Evolutionary conservation across 768 basidiomycete species (phyloP), one percentile per base, ranked within the genome.

Genomic region (Termitomyces sp.): DNA sequence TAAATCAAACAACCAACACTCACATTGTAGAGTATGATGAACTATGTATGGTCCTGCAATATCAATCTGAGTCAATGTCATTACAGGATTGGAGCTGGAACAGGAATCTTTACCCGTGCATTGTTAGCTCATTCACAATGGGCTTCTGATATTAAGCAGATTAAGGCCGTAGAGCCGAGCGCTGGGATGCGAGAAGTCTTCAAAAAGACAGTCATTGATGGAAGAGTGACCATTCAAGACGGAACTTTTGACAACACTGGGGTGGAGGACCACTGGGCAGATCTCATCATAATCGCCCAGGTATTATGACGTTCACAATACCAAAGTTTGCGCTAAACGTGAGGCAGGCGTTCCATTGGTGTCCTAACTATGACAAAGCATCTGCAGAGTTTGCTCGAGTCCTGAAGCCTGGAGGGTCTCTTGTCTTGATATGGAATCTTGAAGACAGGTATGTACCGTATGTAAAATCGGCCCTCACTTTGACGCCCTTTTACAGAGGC

Each of bases 401-500:
- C 62, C 78, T 97, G 51, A 90, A 89, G 67, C 88, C 91, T 0
- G 72, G 73, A n/a, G 92, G 92, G 2, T 71, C 79, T 1, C 79
- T 89, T 18, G 86, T 80, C 6, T 78, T 92, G 57, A 84, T 95
- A 49, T 98, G 95, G 95, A 98, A 97, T 73, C 75, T 95, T 33
- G 95, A 97, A 70, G 87, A 93, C 71, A 77, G 88, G 87, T 86
- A 59, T 48, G 73, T 58, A 27, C 41, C 33, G 2, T 13, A 31
- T n/a, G 20, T 16, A 18, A 15, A 24, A 16, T 18, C 7, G 6
- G 44, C 37, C 52, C 13, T 42, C 16, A 53, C 31, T 41, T 49
- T 7, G 15, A 55, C 24, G 22, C 45, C n/a, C 6, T 7, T 22
- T 46, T 20, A 4, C 63, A 87, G 88, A 61, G 79, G 83, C 24